These are phyloP conservation scores for Trypanosoma lewisi DNA, from an alignment of 208 protist species.

Conservation along the genomic window DNA sequence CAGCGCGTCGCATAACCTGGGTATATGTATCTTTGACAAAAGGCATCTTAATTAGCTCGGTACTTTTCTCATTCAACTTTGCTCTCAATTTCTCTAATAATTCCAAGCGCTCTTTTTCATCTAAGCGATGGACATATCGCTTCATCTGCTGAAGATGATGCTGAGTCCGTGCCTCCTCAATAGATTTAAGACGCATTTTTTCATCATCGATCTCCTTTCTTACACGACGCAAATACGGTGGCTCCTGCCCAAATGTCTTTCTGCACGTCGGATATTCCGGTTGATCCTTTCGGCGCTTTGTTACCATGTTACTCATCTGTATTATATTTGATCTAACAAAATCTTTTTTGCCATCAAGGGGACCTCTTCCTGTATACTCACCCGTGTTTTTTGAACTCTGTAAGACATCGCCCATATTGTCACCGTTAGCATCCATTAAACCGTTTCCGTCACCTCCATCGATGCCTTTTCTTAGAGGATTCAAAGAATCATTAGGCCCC, in stretches of 20 bases:
- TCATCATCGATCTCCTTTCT: conserved; percentile 88
- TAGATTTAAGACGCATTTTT: conserved; percentile 63
- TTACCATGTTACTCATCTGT: conserved; percentile 87
- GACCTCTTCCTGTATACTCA: conserved; percentile 24
- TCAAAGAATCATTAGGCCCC: not conserved
- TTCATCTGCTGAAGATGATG: conserved; percentile 34
- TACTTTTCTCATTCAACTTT: conserved; percentile 60
- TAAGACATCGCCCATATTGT: not conserved
- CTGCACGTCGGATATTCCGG: conserved; percentile 55
- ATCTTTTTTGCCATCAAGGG: conserved; percentile 64
- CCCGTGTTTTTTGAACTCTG: conserved; percentile 19
- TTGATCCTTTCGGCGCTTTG: conserved; percentile 68
- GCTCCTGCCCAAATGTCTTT: conserved; percentile 82
- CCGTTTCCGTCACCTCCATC: not conserved
- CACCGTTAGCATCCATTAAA: not conserved
- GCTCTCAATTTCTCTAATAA: conserved; percentile 69
- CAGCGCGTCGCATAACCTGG: conserved; percentile 53
- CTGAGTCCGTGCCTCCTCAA: conserved; percentile 54
- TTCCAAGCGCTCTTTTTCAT: conserved; percentile 67
- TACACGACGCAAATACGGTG: conserved; percentile 84
- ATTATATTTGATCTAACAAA: conserved; percentile 94
- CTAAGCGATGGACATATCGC: conserved; percentile 73
- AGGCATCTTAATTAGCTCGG: conserved; percentile 77
- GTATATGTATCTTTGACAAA: conserved; percentile 80
- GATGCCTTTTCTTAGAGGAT: not conserved